phyloP scores from a whole-genome alignment of 1,139 yeast species.

The Scheffersomyces illinoinensis region DNA sequence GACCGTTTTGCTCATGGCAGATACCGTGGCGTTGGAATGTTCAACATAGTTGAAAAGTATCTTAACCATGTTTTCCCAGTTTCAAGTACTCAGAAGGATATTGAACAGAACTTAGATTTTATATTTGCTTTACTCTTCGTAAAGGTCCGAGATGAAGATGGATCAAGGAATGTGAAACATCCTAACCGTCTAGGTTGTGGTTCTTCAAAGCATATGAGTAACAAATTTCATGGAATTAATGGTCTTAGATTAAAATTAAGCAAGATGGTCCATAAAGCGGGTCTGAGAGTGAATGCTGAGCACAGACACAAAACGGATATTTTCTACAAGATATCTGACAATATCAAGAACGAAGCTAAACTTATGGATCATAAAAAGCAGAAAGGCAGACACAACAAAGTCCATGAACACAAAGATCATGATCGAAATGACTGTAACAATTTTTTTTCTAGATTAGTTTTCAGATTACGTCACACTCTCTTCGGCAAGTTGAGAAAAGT shows the following conservation, averaged over 20 bases:
- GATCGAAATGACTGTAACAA: neutral
- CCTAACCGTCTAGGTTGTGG: too few species aligned
- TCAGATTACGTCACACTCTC: neutral
- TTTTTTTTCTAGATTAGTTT: neutral
- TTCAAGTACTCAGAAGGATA: neutral
- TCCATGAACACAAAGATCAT: neutral
- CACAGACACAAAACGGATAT: neutral
- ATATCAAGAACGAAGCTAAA: neutral
- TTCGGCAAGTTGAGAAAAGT: neutral
- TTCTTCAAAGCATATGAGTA: too few species aligned
- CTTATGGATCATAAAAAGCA: neutral
- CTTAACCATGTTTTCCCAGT: neutral
- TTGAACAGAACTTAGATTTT: neutral
- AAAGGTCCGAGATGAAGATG: too few species aligned
- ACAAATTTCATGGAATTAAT: too few species aligned
- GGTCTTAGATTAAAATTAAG: too few species aligned
- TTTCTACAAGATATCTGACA: neutral
- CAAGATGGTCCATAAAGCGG: too few species aligned
- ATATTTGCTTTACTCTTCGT: neutral
- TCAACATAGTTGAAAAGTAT: neutral
- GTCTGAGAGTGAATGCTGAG: too few species aligned
- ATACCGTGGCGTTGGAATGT: neutral
- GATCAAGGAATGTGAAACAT: too few species aligned
- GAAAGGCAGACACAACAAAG: neutral
- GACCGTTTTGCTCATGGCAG: neutral